These are phyloP conservation scores for Linnemannia hyalina DNA, from an alignment of 192 early-diverging fungal genomes.

Conservation along the genomic window DNA sequence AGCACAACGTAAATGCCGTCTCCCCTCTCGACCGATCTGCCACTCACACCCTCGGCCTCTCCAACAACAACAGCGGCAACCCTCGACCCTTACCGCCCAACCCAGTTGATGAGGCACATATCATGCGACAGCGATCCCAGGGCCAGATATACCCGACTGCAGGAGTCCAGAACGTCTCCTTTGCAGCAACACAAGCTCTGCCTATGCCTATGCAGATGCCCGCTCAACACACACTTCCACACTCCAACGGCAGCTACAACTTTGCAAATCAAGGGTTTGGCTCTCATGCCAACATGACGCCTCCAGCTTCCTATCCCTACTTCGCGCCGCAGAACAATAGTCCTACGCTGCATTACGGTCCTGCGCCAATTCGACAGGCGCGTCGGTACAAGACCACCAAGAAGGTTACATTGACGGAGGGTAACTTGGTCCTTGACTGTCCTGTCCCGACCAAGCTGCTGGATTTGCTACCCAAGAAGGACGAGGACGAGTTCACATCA, in stretches of 20 bases:
- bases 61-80: slow-evolving; percentile 13
- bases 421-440: slow-evolving; percentile 77
- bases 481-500: slow-evolving; percentile 73
- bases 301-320: slow-evolving; percentile 6
- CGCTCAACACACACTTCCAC: background rate
- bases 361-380: slow-evolving; percentile 56
- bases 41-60: slow-evolving; percentile 1
- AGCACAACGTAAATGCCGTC: background rate
- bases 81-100: slow-evolving; percentile 30
- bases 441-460: slow-evolving; percentile 69
- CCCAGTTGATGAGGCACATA: slow-evolving; percentile 38
- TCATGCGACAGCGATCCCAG: slow-evolving; percentile 52
- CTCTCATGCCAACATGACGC: slow-evolving; percentile 10
- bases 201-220: slow-evolving; percentile 32
- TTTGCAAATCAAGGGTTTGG: slow-evolving; percentile 30
- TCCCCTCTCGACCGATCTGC: background rate
- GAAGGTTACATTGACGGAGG: slow-evolving; percentile 71
- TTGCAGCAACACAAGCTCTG: slow-evolving; percentile 16
- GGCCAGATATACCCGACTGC: slow-evolving; percentile 26
- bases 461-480: slow-evolving; percentile 59
- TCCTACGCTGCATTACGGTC: slow-evolving; percentile 43
- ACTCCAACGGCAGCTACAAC: slow-evolving; percentile 12
- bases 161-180: slow-evolving; percentile 29
- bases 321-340: slow-evolving; percentile 3
- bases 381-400: slow-evolving; percentile 62